Base-by-base conservation (phyloP, 1,284 basidiomycete genomes). In the Stereum hirsutum region DNA sequence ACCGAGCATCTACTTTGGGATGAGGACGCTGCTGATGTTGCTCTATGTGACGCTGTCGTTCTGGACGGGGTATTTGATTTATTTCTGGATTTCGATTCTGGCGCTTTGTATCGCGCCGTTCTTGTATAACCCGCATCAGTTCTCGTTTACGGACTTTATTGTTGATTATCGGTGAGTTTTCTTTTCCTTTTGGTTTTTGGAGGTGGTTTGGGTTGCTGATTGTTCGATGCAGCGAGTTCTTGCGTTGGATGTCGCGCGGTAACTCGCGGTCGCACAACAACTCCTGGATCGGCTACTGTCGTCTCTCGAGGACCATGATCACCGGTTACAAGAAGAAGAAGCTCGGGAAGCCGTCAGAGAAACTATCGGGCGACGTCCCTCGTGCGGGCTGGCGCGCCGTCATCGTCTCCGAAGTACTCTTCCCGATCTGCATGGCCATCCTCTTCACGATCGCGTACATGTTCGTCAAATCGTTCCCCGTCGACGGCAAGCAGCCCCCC, bases 291-390 rank as follows among this genome's bases (percentile, higher is more conserved):
- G 93, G 93, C 0, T 97, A 96, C 65, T 97, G 93, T 62, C 87
- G 93, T 46, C 69, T 97, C 44, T 91, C 90, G 26, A 78, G 93
- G 47, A 97, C 93, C 8, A 86, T 91, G 75, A 93, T 97, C 59
- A 97, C 93, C 35, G 93, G 93, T 28, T 96, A 92, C 80, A 97
- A 96, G 77, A 90, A 89, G 70, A 95, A 97, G 75, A 81, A 81
- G 54, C 76, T 97, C 1, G 93, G 93, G 11, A 83, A 91, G 54
- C 93, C 93, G 5, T 95, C 92, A 1, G 93, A 96, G 64, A 95
- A 95, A 64, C 72, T 96, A 23, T 92, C 91, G 12, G 84, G 83
- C 44, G 93, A 97, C 58, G 81, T 90, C 42, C 90, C 93, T 31
- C 81, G 93, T 50, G 93, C 92, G 3, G 76, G 80, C 26, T 94